phyloP scores from a whole-genome alignment of 441 rosid species.

The Mallotus japonicus region DNA sequence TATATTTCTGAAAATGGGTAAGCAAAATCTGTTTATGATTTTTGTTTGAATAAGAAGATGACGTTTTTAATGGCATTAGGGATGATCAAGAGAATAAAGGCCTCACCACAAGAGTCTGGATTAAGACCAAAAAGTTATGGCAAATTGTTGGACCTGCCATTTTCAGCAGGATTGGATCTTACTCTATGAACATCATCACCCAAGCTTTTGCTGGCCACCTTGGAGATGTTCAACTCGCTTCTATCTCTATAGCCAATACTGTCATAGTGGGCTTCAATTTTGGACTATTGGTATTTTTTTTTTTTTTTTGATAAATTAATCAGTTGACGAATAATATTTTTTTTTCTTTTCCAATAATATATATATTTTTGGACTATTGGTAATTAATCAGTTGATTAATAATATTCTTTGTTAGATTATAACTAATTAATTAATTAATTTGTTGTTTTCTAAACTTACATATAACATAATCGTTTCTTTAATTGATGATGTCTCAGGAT shows the following conservation, averaged over 20 bases:
- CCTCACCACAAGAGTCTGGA: constrained; percentile 42
- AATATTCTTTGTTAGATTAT: no score
- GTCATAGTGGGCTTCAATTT: constrained; percentile 79
- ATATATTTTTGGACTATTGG: constrained; percentile 57
- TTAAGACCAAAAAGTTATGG: constrained; percentile 73
- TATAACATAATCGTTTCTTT: no score
- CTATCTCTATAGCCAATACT: constrained; percentile 71
- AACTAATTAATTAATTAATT: no score
- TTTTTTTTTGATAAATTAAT: no score
- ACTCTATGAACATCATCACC: constrained; percentile 58
- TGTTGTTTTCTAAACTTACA: no score
- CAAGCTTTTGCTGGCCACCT: constrained; percentile 85
- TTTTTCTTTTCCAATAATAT: no score
- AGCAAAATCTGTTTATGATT: constrained; percentile 19
- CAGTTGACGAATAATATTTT: no score
- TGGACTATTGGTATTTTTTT: constrained; percentile 39
- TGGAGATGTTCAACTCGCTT: constrained; percentile 74
- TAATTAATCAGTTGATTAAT: no score
- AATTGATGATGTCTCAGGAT: no score
- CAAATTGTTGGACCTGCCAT: constrained; percentile 67
- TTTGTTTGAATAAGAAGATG: not conserved
- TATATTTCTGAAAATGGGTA: constrained; percentile 77
- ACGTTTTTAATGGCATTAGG: not conserved
- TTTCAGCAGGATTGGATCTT: constrained; percentile 54
- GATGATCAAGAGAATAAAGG: not conserved